Conservation (phyloP, 1,284 basidiomycete genomes). For the Cryptococcus hybrid region DNA sequence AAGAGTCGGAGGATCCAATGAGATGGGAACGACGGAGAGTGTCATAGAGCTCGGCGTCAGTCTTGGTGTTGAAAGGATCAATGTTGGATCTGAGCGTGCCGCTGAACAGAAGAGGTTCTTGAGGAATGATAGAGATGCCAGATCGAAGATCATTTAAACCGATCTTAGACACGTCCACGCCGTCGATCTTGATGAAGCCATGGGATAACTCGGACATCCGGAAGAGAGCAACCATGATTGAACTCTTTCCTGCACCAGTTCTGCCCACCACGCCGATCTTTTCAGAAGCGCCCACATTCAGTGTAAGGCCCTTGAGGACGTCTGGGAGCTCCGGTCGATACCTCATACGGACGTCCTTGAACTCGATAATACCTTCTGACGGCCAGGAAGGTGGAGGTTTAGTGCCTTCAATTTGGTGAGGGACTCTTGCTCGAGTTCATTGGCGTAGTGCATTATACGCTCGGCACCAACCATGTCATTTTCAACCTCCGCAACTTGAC, state of each 20-base stretch:
- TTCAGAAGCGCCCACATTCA: conserved; percentile 52
- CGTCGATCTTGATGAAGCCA: conserved; percentile 51
- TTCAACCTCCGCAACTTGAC: conserved; percentile 80
- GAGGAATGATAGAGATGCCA: conserved; percentile 70
- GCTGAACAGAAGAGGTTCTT: conserved; percentile 69
- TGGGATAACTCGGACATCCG: conserved; percentile 50
- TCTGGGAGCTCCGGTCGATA: conserved; percentile 56
- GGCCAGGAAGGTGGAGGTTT: conserved; percentile 70
- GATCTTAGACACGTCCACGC: conserved; percentile 53
- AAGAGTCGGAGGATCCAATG: conserved; percentile 46
- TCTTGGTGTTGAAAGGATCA: conserved; percentile 70
- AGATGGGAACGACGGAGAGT: conserved; percentile 76
- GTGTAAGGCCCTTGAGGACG: conserved; percentile 61
- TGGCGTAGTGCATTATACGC: conserved; percentile 67
- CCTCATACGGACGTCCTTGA: conserved; percentile 50
- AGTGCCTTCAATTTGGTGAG: conserved; percentile 61
- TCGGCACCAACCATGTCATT: conserved; percentile 92
- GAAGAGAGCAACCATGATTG: conserved; percentile 58
- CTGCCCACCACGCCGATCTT: conserved; percentile 57
- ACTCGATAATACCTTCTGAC: conserved; percentile 45
- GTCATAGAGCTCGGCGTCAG: conserved; percentile 76
- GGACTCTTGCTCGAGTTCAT: conserved; percentile 74
- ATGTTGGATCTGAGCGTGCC: conserved; percentile 60
- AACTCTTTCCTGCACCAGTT: conserved; percentile 59
- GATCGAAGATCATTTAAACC: conserved; percentile 55